Conservation (phyloP, 2,329 filamentous ascomycete genomes). For the Colletotrichum shisoi region DNA sequence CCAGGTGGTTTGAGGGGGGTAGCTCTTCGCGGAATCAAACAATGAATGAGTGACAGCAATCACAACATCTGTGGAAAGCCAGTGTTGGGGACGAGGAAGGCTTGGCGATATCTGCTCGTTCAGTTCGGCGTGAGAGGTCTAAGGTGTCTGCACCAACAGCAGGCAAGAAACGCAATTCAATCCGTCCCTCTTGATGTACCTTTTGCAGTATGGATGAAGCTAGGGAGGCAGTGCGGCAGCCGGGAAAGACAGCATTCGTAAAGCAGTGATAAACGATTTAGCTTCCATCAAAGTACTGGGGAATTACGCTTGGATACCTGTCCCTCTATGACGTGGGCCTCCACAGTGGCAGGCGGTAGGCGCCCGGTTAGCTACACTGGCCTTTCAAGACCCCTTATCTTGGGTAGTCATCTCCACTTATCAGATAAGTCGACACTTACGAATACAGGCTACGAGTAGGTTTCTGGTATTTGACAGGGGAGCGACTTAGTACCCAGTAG, state of each 20-base stretch:
- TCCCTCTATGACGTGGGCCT: conserved; percentile 18
- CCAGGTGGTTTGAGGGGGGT: neutral
- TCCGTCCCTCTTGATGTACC: neutral
- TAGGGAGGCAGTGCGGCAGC: neutral
- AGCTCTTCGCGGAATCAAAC: neutral
- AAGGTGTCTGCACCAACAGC: neutral
- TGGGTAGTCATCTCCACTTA: neutral
- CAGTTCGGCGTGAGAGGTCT: too few relatives aligned
- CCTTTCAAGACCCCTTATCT: conserved; percentile 6
- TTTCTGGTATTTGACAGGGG: too few relatives aligned
- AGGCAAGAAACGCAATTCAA: neutral
- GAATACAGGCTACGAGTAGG: too few relatives aligned
- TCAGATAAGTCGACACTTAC: neutral
- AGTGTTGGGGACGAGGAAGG: neutral
- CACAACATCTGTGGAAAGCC: neutral
- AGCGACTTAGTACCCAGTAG: neutral
- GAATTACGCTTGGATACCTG: neutral
- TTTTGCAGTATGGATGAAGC: neutral
- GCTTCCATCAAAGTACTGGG: neutral
- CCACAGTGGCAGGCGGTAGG: conserved; percentile 20
- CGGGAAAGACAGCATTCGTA: neutral
- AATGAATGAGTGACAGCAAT: neutral
- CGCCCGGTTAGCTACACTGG: neutral
- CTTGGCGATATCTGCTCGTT: too few relatives aligned
- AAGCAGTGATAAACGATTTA: neutral